These are phyloP conservation scores for Ganoderma meredithae DNA, from an alignment of 1,284 basidiomycete species.

Conservation along the genomic window DNA sequence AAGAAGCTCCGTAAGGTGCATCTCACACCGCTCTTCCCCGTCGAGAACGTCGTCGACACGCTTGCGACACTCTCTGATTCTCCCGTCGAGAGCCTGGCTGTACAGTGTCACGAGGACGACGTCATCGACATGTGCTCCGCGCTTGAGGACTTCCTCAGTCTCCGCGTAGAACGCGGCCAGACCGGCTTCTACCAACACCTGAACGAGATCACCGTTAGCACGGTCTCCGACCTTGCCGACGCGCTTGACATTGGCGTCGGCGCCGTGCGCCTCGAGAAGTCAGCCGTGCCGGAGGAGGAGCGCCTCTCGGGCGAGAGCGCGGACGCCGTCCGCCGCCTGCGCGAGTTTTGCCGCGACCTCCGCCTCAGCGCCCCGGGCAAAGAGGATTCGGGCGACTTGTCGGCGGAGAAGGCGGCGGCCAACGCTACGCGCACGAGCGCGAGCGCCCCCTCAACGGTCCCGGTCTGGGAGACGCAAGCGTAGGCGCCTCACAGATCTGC, in stretches of 20 bases:
- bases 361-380: conserved; percentile 33
- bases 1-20: conserved; percentile 60
- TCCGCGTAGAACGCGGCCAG: conserved; percentile 56
- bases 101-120: conserved; percentile 68
- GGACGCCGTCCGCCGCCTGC: conserved; percentile 41
- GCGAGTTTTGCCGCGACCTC: conserved; percentile 44
- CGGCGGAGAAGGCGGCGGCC: conserved; percentile 30
- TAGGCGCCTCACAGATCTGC: neutral
- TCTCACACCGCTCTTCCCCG: conserved; percentile 67
- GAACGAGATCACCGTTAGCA: conserved; percentile 39
- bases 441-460: conserved; percentile 16
- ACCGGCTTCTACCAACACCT: conserved; percentile 42
- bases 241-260: conserved; percentile 36
- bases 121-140: conserved; percentile 62
- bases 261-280: neutral
- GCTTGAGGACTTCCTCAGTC: conserved; percentile 61
- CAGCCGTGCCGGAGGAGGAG: conserved; percentile 22
- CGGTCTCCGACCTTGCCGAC: conserved; percentile 41
- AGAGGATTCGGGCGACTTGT: conserved; percentile 14
- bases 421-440: conserved; percentile 18
- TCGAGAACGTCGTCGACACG: conserved; percentile 65
- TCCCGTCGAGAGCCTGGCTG: conserved; percentile 62
- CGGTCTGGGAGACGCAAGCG: neutral
- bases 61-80: conserved; percentile 65
- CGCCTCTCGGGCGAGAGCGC: conserved; percentile 36